Percentiles rank a stretch among this genome's conserved stretches.
Evolutionary conservation across 345 rosid species (phyloP).

Genomic region (Luvunga scandens): DNA sequence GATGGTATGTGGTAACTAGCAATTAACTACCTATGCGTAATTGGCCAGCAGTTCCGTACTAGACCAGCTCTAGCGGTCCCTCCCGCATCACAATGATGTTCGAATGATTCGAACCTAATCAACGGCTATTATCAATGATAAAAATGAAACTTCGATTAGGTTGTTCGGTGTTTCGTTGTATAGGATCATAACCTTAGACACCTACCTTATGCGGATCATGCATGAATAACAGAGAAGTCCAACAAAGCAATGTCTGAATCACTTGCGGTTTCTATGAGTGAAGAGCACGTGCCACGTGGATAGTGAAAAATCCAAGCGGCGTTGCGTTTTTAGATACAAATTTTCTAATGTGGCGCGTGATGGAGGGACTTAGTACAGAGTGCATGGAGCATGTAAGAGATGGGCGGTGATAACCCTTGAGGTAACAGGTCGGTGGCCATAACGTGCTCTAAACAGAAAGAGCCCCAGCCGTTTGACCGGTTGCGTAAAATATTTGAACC

Average conservation of each 20-base stretch:
- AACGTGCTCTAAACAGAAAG: constrained; percentile 9
- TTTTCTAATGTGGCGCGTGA: constrained; percentile 16
- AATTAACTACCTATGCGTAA: background rate
- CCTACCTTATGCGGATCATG: background rate
- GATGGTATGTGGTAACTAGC: no score
- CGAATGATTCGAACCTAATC: background rate
- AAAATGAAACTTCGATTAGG: background rate
- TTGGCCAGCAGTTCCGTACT: background rate
- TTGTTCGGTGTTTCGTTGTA: background rate
- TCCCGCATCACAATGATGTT: background rate
- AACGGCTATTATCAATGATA: background rate
- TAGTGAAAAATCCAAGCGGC: background rate
- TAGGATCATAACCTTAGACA: constrained; percentile 5
- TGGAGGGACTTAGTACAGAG: background rate
- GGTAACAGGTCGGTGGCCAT: constrained; percentile 26
- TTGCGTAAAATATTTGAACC: background rate
- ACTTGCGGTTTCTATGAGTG: constrained; percentile 1
- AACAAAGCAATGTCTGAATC: background rate
- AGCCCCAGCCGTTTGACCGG: constrained; percentile 26
- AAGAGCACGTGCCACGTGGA: background rate
- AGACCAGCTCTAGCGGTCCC: background rate
- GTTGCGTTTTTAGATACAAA: background rate
- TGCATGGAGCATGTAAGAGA: constrained; percentile 13
- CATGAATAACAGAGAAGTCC: constrained; percentile 6
- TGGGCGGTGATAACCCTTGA: background rate